Conservation (phyloP, 2,329 filamentous ascomycete species). For the Didymella exigua region DNA sequence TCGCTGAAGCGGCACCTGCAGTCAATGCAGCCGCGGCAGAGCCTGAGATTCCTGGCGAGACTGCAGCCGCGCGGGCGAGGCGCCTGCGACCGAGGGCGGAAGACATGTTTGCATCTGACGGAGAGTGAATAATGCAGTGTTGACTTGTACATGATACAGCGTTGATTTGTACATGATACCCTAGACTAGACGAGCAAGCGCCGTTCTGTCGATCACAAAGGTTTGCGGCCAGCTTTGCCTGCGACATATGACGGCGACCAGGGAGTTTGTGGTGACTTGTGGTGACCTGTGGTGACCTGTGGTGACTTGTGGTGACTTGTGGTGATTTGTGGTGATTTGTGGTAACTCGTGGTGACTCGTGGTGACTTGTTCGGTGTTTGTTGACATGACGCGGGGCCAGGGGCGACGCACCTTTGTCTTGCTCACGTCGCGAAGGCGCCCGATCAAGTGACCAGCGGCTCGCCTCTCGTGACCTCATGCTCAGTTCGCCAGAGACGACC, state of each 20-base stretch:
- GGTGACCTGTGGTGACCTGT: no score
- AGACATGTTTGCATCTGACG: conserved; percentile 49
- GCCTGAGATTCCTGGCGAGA: conserved; percentile 37
- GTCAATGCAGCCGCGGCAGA: neutral
- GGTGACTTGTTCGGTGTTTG: conserved; percentile 8
- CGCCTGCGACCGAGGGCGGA: conserved; percentile 45
- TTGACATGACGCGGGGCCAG: conserved; percentile 16
- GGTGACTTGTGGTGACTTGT: no score
- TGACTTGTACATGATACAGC: neutral
- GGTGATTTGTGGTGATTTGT: no score
- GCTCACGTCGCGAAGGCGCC: conserved; percentile 7
- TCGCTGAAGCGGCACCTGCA: neutral
- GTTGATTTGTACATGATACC: conserved; percentile 20
- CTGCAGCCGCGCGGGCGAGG: conserved; percentile 44
- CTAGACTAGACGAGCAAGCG: conserved; percentile 16
- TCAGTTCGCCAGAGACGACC: neutral
- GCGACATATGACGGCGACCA: neutral
- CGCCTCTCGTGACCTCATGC: neutral
- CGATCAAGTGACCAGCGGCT: conserved; percentile 10
- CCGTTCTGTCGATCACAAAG: neutral
- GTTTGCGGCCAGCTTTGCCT: neutral
- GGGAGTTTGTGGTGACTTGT: neutral
- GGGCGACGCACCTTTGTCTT: neutral
- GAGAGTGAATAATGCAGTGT: conserved; percentile 23
- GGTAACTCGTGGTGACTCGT: no score